Percentiles rank a stretch among this genome's conserved stretches.
These are phyloP conservation scores for Rhizophora apiculata DNA, from an alignment of 345 rosid genomes.

Conservation along the genomic window DNA sequence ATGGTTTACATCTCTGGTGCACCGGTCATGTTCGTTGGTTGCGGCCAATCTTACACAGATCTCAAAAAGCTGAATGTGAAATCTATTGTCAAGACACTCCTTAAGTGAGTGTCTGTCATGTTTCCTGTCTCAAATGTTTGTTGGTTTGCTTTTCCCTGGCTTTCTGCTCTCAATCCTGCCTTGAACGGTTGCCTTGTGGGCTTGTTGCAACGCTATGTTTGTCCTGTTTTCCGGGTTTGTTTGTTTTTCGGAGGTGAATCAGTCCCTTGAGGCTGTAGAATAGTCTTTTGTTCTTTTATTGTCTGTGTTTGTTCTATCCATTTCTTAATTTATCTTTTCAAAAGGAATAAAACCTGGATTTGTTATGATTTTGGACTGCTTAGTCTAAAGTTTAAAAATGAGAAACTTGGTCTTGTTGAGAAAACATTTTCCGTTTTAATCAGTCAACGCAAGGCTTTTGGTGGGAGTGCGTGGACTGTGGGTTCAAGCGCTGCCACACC, in stretches of 20 bases:
- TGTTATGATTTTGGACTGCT: too few relatives aligned
- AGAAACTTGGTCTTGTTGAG: too few relatives aligned
- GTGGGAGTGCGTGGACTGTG: too few relatives aligned
- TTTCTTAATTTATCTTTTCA: too few relatives aligned
- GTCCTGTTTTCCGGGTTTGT: slow-evolving; percentile 7
- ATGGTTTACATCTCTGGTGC: slow-evolving; percentile 97
- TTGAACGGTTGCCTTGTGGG: neutral
- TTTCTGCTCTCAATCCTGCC: neutral
- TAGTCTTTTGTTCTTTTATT: neutral
- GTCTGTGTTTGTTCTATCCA: too few relatives aligned
- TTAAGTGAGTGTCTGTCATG: slow-evolving; percentile 50
- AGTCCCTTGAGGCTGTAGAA: slow-evolving; percentile 19
- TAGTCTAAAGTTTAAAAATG: too few relatives aligned
- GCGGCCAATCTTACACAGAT: slow-evolving; percentile 96
- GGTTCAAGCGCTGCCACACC: too few relatives aligned
- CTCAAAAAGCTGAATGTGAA: slow-evolving; percentile 89
- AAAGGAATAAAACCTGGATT: too few relatives aligned
- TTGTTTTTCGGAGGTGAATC: slow-evolving; percentile 30
- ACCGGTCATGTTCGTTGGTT: slow-evolving; percentile 99
- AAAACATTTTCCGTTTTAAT: too few relatives aligned
- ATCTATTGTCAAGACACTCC: slow-evolving; percentile 85
- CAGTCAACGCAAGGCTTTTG: too few relatives aligned
- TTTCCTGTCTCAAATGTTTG: neutral
- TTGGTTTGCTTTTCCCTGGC: neutral
- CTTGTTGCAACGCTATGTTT: slow-evolving; percentile 14